Evolutionary conservation across 2,329 filamentous ascomycete genomes (phyloP).

Genomic region (Trichoderma polysporum): DNA sequence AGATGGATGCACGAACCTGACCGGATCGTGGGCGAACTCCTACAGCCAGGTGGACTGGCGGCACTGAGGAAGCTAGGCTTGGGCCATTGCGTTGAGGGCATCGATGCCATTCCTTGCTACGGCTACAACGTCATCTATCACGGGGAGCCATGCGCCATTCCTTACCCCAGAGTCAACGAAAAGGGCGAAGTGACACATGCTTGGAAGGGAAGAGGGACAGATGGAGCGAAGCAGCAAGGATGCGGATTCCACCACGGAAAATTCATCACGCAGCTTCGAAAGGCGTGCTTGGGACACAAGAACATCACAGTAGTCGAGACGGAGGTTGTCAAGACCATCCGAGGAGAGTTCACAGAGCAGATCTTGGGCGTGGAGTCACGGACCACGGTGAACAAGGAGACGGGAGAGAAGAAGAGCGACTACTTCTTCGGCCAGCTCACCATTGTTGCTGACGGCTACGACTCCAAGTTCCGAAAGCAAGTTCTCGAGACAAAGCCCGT

Average conservation of each 20-base stretch:
- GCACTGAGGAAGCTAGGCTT: conserved; percentile 81
- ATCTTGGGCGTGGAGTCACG: conserved; percentile 79
- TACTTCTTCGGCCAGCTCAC: conserved; percentile 88
- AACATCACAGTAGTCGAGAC: conserved; percentile 93
- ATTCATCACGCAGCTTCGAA: conserved; percentile 81
- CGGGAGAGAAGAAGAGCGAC: conserved; percentile 59
- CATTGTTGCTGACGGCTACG: conserved; percentile 88
- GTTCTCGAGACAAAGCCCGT: conserved; percentile 66
- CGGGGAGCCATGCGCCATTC: conserved; percentile 68
- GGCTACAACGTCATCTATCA: conserved; percentile 90
- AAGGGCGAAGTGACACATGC: conserved; percentile 41
- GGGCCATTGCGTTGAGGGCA: conserved; percentile 77
- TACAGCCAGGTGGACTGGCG: conserved; percentile 87
- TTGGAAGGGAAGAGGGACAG: conserved; percentile 38
- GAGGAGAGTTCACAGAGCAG: conserved; percentile 64
- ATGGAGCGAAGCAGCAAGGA: conserved; percentile 58
- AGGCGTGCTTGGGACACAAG: conserved; percentile 68
- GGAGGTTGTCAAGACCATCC: conserved; percentile 74
- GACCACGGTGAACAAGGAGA: conserved; percentile 56
- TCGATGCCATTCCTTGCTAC: conserved; percentile 78
- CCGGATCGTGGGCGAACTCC: conserved; percentile 90
- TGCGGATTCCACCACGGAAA: conserved; percentile 90
- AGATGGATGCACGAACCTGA: conserved; percentile 87
- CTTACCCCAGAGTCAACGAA: conserved; percentile 68
- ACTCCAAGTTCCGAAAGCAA: conserved; percentile 84